These are phyloP conservation scores for Secale cereale DNA, from an alignment of 176 grass and related monocot species.

Conservation along the genomic window DNA sequence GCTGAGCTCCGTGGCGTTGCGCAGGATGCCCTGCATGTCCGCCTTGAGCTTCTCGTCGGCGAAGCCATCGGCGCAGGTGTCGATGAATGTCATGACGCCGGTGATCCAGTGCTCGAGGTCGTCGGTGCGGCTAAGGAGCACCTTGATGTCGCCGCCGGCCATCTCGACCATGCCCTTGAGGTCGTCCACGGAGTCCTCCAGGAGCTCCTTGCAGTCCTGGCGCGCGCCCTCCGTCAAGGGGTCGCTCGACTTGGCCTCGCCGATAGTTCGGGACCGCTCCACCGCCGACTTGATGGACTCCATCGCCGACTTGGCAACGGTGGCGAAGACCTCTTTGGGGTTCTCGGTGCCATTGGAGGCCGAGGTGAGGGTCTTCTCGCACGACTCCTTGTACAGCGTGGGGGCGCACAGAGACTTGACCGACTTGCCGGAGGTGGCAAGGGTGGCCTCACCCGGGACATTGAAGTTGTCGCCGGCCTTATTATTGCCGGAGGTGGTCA, in stretches of 20 bases:
- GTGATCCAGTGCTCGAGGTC: constrained; percentile 68
- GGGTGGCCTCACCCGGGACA: constrained; percentile 36
- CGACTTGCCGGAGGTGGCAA: constrained; percentile 52
- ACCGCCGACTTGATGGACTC: constrained; percentile 39
- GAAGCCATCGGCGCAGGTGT: constrained; percentile 76
- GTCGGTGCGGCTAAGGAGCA: constrained; percentile 43
- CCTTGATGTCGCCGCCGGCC: constrained; percentile 50
- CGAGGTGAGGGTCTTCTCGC: constrained; percentile 55
- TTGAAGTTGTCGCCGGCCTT: constrained; percentile 36
- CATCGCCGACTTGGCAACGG: constrained; percentile 32
- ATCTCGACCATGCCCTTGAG: constrained; percentile 49
- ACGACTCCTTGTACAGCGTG: constrained; percentile 74
- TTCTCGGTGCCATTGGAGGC: constrained; percentile 32
- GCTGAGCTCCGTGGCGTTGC: constrained; percentile 61
- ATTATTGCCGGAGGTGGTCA: constrained; percentile 30
- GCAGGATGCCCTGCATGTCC: constrained; percentile 53
- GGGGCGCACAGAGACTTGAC: constrained; percentile 55
- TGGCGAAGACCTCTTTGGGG: constrained; percentile 43
- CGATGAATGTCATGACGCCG: constrained; percentile 60
- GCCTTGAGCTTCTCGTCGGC: constrained; percentile 50
- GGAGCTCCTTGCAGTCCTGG: constrained; percentile 64
- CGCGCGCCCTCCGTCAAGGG: constrained; percentile 39
- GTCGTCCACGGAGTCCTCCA: constrained; percentile 57
- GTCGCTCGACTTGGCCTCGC: constrained; percentile 31
- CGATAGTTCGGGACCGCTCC: constrained; percentile 24